phyloP scores from a whole-genome alignment of 257 asterid species.

The Phtheirospermum japonicum region DNA sequence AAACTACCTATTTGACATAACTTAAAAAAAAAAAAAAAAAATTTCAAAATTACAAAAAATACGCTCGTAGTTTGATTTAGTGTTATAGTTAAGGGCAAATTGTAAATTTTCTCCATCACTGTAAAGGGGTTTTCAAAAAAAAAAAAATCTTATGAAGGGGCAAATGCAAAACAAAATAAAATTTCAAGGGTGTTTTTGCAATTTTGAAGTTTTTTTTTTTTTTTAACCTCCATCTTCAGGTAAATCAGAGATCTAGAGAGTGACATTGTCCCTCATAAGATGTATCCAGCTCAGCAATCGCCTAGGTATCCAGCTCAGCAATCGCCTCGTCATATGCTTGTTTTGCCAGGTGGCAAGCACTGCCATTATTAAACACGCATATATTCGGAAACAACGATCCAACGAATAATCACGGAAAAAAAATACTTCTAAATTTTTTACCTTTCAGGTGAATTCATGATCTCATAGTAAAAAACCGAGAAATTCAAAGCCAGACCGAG shows the following conservation, averaged over 20 bases:
- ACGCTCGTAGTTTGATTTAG: no score
- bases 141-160: no score
- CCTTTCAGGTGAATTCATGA: conserved; percentile 94
- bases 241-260: conserved; percentile 93
- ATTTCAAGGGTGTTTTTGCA: no score
- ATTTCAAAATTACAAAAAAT: no score
- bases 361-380: conserved; percentile 26
- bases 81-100: no score
- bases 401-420: background rate
- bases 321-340: conserved; percentile 95
- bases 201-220: background rate
- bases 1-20: no score
- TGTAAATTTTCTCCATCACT: no score
- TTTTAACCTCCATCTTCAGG: conserved; percentile 83
- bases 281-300: conserved; percentile 96
- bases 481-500: conserved; percentile 96
- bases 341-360: conserved; percentile 95
- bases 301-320: conserved; percentile 82
- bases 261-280: conserved; percentile 88
- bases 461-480: conserved; percentile 93
- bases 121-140: no score
- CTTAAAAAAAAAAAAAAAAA: no score
- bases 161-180: no score
- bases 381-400: background rate
- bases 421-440: conserved; percentile 23